Evolutionary conservation across 208 protist genomes (phyloP), one percentile per base, ranked within the genome.

Genomic region (Trypanosoma congolense): DNA sequence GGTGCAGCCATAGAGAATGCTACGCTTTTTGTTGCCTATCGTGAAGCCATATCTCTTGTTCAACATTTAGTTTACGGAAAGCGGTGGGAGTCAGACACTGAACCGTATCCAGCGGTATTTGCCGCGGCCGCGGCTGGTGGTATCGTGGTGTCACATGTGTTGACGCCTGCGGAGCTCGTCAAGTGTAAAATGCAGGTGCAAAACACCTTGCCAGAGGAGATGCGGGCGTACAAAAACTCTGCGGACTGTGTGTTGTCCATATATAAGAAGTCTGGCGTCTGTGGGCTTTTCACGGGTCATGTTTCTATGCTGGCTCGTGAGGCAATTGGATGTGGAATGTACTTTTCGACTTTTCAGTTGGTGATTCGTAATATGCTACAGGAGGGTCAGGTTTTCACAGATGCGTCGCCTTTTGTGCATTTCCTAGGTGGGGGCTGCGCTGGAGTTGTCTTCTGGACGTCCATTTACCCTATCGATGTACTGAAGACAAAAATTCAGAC

Each of bases 161-260:
- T 96, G n/a, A 95, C 92, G 1, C 92, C 92, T 8, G 78, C 89
- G 25, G 88, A 96, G 61, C 66, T 95, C 10, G 79, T 96, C 33
- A 96, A 96, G 71, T 96, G 88, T 59, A 78, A 81, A 51, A 87
- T 96, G 85, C 91, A 96, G 61, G 78, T 95, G 19, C 91, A 96
- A 48, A 92, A 96, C 43, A 95, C 85, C 1, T 56, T 93, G 1
- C 85, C 89, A 1, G 62, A 73, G 1, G 70, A 68, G 2, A 75
- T 85, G 35, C 67, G 85, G 16, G 59, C 83, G 25, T 95, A 89
- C 60, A 88, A 78, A 44, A 90, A 93, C 51, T 89, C 88, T 26
- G 25, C 90, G 0, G 60, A 93, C 48, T 96, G 91, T 70, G 65
- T 83, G 2, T 48, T 59, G 8, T 73, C 72, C 38, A 92, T 81